Conservation (phyloP, 257 asterid species). For the Nicotiana attenuata region DNA sequence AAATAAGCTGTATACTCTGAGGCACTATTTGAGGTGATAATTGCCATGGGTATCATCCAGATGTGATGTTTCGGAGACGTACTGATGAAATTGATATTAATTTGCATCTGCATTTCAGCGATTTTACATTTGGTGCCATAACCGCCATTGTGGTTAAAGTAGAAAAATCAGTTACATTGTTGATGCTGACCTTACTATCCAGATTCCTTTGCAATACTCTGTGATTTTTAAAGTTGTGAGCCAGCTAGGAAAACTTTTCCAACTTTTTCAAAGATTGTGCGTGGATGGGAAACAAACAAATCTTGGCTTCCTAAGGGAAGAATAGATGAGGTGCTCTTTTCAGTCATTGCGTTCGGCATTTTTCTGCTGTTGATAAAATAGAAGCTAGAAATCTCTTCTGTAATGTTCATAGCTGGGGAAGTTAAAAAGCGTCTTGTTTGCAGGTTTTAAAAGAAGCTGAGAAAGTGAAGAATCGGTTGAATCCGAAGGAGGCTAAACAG, state of each 20-base stretch:
- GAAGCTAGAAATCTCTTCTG: not conserved
- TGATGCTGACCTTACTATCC: not conserved
- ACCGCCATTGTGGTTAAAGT: not conserved
- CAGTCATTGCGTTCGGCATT: not conserved
- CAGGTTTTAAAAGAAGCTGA: conserved; percentile 68
- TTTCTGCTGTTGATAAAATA: not conserved
- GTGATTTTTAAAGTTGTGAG: not conserved
- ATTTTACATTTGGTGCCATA: not conserved
- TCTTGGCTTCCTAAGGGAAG: conserved; percentile 85
- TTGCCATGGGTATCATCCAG: conserved; percentile 3
- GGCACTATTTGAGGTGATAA: not conserved
- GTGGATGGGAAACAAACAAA: conserved; percentile 75
- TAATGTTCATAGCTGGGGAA: not conserved
- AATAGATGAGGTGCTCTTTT: conserved; percentile 67
- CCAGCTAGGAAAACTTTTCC: not conserved
- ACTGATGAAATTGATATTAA: not conserved
- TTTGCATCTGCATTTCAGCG: not conserved
- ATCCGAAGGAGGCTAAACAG: too few relatives aligned
- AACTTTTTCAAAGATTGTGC: conserved; percentile 45
- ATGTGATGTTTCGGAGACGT: not conserved
- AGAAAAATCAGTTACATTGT: not conserved
- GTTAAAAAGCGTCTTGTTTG: conserved; percentile 1
- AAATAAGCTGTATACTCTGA: not conserved
- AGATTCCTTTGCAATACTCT: not conserved
- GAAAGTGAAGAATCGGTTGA: too few relatives aligned